Evolutionary conservation across 768 basidiomycete species (phyloP).

Genomic region (Auricularia auricula-judae): DNA sequence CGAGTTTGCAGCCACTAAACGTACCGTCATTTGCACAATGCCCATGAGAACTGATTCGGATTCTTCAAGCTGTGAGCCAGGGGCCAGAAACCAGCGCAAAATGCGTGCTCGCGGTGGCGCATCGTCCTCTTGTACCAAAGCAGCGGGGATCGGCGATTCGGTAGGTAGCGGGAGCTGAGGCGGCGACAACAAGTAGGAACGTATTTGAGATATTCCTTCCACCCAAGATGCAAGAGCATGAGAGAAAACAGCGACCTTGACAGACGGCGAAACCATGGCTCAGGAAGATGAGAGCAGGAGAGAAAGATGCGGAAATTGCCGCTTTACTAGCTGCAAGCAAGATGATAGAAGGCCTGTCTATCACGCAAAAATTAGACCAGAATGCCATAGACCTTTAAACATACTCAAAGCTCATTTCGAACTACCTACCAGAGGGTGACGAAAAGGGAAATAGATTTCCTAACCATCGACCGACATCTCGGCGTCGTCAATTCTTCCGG

Average conservation of each 20-base stretch:
- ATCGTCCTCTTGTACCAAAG: constrained; percentile 5
- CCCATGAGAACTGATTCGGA: constrained; percentile 6
- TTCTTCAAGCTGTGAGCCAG: constrained; percentile 9
- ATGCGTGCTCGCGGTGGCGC: background rate
- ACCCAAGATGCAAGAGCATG: constrained; percentile 15
- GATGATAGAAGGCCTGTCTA: no score
- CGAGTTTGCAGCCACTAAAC: background rate
- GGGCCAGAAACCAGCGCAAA: constrained; percentile 1
- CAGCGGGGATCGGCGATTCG: background rate
- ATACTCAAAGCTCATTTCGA: no score
- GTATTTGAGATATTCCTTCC: constrained; percentile 12
- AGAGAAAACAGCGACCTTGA: background rate
- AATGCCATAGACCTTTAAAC: no score
- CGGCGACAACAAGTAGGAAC: constrained; percentile 8
- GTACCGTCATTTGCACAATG: constrained; percentile 6
- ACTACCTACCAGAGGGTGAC: no score
- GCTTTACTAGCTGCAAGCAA: no score
- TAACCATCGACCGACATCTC: no score
- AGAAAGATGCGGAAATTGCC: background rate
- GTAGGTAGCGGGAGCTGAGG: background rate
- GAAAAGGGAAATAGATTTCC: no score
- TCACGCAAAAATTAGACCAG: no score
- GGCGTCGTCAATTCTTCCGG: no score
- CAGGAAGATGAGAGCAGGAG: background rate
- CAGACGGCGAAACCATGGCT: background rate